Conservation (phyloP, 2,329 filamentous ascomycete species). For the Coleophoma eucalyptorum region DNA sequence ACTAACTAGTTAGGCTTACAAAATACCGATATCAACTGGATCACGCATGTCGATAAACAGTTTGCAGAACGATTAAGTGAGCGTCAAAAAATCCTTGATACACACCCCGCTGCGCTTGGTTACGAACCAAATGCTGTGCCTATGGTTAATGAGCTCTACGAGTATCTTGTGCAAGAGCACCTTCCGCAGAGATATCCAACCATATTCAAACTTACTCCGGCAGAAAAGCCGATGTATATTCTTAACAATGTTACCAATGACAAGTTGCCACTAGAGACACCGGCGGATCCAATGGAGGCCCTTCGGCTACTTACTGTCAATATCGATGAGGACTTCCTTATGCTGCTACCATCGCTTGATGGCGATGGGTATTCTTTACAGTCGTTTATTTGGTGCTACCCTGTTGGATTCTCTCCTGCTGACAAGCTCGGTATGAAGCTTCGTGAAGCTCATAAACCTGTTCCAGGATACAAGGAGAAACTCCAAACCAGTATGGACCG, state of each 20-base stretch:
- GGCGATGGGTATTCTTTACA: constrained; percentile 42
- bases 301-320: constrained; percentile 42
- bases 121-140: constrained; percentile 17
- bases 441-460: constrained; percentile 49
- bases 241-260: constrained; percentile 40
- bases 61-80: constrained; percentile 1
- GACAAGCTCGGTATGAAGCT: constrained; percentile 47
- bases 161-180: constrained; percentile 46
- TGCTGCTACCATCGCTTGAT: constrained; percentile 42
- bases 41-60: neutral
- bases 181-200: constrained; percentile 50
- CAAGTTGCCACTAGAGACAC: constrained; percentile 30
- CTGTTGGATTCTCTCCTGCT: constrained; percentile 49
- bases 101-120: neutral
- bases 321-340: constrained; percentile 54
- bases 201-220: constrained; percentile 34
- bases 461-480: constrained; percentile 50
- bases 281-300: constrained; percentile 29
- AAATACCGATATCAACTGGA: neutral
- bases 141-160: constrained; percentile 50
- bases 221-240: constrained; percentile 6
- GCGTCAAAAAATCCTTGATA: constrained; percentile 3
- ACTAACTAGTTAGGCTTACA: neutral
- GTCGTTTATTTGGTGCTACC: constrained; percentile 50
- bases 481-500: constrained; percentile 54